These are phyloP conservation scores for Tolypocladium paradoxum DNA, from an alignment of 2,329 filamentous ascomycete genomes.

Conservation along the genomic window DNA sequence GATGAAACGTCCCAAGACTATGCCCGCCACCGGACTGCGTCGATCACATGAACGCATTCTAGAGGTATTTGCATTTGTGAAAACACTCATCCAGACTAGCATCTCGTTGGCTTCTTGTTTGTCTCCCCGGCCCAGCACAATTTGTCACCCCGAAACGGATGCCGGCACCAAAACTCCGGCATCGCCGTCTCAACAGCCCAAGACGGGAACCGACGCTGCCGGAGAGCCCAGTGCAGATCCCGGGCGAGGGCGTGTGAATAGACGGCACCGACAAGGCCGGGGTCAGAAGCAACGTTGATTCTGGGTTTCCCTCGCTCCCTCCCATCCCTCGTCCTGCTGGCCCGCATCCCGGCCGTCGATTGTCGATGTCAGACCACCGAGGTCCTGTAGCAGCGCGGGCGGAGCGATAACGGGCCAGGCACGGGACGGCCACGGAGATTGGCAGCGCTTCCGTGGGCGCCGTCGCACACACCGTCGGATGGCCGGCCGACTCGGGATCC, in stretches of 20 bases:
- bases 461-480: neutral
- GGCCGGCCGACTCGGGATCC: neutral
- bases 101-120: neutral
- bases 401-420: neutral
- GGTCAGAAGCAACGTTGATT: neutral
- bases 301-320: neutral
- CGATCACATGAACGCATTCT: neutral
- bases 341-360: neutral
- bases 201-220: neutral
- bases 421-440: neutral
- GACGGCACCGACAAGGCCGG: neutral
- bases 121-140: neutral
- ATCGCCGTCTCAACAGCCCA: neutral
- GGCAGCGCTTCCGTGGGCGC: neutral
- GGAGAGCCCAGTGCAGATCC: neutral
- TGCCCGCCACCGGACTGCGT: neutral
- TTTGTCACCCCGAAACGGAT: neutral
- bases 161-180: neutral
- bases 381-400: neutral
- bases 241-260: neutral
- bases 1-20: neutral
- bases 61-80: neutral
- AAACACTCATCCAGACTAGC: neutral
- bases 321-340: no score
- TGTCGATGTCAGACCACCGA: neutral